phyloP scores from a whole-genome alignment of 345 rosid genomes.

The Gossypium longicalyx region DNA sequence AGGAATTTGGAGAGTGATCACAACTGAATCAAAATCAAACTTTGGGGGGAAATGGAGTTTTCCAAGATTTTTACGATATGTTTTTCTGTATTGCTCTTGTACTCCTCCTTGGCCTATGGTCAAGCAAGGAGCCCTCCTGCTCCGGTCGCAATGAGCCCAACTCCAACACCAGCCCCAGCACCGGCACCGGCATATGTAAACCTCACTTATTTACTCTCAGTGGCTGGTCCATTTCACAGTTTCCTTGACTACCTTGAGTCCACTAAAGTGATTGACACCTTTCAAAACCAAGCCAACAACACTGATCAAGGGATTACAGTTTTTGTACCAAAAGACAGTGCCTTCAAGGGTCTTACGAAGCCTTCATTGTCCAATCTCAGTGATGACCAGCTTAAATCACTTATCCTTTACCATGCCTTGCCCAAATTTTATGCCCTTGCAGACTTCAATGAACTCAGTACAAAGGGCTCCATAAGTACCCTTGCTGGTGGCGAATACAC shows the following conservation, averaged over 20 bases:
- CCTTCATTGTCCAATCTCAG: slow-evolving; percentile 71
- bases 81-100: slow-evolving; percentile 31
- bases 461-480: slow-evolving; percentile 50
- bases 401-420: slow-evolving; percentile 78
- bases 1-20: slow-evolving; percentile 34
- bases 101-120: slow-evolving; percentile 38
- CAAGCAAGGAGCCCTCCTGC: slow-evolving; percentile 57
- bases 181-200: slow-evolving; percentile 62
- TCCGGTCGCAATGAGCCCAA: slow-evolving; percentile 26
- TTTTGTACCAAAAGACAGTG: slow-evolving; percentile 78
- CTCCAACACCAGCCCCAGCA: slow-evolving; percentile 80
- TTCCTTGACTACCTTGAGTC: slow-evolving; percentile 67
- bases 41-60: slow-evolving; percentile 34
- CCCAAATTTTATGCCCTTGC: slow-evolving; percentile 67
- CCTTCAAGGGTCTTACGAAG: slow-evolving; percentile 64
- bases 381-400: slow-evolving; percentile 62
- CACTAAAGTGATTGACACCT: slow-evolving; percentile 71
- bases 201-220: slow-evolving; percentile 67
- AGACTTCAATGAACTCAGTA: slow-evolving; percentile 81
- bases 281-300: slow-evolving; percentile 89
- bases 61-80: slow-evolving; percentile 31
- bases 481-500: slow-evolving; percentile 65
- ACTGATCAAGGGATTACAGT: slow-evolving; percentile 82
- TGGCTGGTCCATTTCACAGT: slow-evolving; percentile 78
- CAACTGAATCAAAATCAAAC: slow-evolving; percentile 3